Evolutionary conservation across 1,284 basidiomycete genomes (phyloP).

Genomic region (Cutaneotrichosporon cyanovorans): DNA sequence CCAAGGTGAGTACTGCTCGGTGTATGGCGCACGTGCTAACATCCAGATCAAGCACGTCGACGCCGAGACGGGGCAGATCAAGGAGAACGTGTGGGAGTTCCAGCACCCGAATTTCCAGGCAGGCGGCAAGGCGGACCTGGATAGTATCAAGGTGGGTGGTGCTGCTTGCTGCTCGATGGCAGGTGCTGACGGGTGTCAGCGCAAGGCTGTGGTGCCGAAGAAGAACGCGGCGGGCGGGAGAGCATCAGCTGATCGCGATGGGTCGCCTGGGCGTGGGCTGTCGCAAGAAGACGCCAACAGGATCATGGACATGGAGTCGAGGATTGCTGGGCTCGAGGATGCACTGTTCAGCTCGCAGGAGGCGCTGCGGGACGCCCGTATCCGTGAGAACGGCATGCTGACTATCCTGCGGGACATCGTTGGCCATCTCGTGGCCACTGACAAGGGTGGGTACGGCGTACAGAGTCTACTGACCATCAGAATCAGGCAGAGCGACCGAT

Average conservation of each 20-base stretch:
- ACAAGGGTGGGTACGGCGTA: conserved; percentile 27
- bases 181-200: conserved; percentile 38
- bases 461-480: conserved; percentile 1
- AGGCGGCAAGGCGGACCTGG: conserved; percentile 72
- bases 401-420: conserved; percentile 33
- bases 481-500: background rate
- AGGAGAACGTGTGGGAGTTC: conserved; percentile 72
- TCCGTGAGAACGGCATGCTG: conserved; percentile 26
- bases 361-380: conserved; percentile 24
- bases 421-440: conserved; percentile 24
- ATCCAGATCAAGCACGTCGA: conserved; percentile 41
- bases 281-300: conserved; percentile 27
- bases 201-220: conserved; percentile 63
- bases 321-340: conserved; percentile 33
- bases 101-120: conserved; percentile 89
- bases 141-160: conserved; percentile 67
- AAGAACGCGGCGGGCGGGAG: conserved; percentile 12
- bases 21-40: no score
- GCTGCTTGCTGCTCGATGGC: no score
- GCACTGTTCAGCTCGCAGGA: conserved; percentile 26
- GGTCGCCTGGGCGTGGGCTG: conserved; percentile 27
- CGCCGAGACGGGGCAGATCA: conserved; percentile 34
- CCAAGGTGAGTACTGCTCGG: conserved; percentile 67
- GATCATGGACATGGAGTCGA: conserved; percentile 30
- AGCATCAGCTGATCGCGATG: conserved; percentile 22